Base-by-base conservation (phyloP, 2,329 filamentous ascomycete genomes). In the Thermothelomyces thermophilus region DNA sequence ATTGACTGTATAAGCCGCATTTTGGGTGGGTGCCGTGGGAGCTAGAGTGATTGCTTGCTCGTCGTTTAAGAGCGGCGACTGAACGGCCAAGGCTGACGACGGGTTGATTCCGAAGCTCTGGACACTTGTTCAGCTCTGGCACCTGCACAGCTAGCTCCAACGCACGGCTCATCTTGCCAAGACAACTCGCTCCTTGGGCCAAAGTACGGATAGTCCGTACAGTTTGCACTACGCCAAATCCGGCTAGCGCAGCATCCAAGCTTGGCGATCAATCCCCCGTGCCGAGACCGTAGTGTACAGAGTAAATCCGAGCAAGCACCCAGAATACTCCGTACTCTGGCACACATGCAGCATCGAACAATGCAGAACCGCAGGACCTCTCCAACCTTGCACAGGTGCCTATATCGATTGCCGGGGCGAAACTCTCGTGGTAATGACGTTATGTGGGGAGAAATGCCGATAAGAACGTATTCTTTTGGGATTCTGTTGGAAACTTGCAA, bases 1-100 rank as follows among this genome's bases (percentile, higher is more conserved):
- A 71, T 56, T 22, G 68, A 68, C 52, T 60, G 60, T 45, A 70
- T 62, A 58, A 74, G 64, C 56, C 68, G 69, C 73, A 75, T 75
- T 9, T 22, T 60, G 47, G 40, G 28, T 41, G 53, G 44, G 46
- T 41, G 41, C 42, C 34, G 48, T 43, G 39, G 31, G 31, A 24
- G 11, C 11, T n/a, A n/a, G n/a, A n/a, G n/a, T n/a, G n/a, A 24
- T 39, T 36, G 46, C 35, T 46, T 45, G 46, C 45, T 45, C 45
- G 45, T 45, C 9, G 44, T n/a, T n/a, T 39, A 36, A 48, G 41
- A 50, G 53, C 54, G 54, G 44, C 54, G 48, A 40, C 16, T 53
- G 41, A 17, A 36, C 35, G 35, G 48, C 36, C 54, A 46, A 51
- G 46, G 55, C 55, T 53, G 55, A 50, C 41, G 47, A n/a, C n/a